Evolutionary conservation across 169 alveolate genomes (phyloP), one percentile per base, ranked within the genome.

Genomic region (Babesia caballi): DNA sequence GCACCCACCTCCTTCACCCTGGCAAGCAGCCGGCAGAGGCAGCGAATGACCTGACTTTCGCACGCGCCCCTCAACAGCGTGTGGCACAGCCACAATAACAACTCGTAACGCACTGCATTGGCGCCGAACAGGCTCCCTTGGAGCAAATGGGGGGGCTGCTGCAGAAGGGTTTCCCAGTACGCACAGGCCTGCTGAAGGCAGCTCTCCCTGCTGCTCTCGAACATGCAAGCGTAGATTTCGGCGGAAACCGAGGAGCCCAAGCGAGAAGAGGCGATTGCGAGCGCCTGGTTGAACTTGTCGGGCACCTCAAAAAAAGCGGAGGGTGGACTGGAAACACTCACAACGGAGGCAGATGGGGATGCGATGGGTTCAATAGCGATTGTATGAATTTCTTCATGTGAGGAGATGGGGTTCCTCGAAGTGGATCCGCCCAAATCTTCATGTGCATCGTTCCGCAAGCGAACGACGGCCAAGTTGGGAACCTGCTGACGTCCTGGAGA

Each of bases 141-240:
- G 17, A 35, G 54, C 36, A 38, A 23, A 28, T 60, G 70, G 21
- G 21, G 32, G 32, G 66, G 47, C 19, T 75, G 56, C 42, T 28
- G 53, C 28, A 75, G 30, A 28, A 30, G 50, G n/a, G 58, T 40
- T 28, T 66, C 67, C 85, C 85, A 75, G 30, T 35, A 61, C 28
- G 17, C n/a, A 23, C 85, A 75, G 5, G 76, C 47, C 19, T 61
- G 56, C 19, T 61, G 36, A 35, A 66, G 12, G 32, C 32, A 12
- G 17, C 28, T 19, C 5, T 56, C 50, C 12, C 27, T 21, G 49
- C 12, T 35, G 60, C 60, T 51, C 53, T 56, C 56, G 60, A 71
- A 71, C 84, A 73, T 73, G 38, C 75, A 73, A 27, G 15, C 36
- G 57, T 60, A 73, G 38, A 73, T 27, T 21, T 73, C 84, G 12